Conservation (phyloP, 1,284 basidiomycete genomes). For the Ganoderma resinaceum region DNA sequence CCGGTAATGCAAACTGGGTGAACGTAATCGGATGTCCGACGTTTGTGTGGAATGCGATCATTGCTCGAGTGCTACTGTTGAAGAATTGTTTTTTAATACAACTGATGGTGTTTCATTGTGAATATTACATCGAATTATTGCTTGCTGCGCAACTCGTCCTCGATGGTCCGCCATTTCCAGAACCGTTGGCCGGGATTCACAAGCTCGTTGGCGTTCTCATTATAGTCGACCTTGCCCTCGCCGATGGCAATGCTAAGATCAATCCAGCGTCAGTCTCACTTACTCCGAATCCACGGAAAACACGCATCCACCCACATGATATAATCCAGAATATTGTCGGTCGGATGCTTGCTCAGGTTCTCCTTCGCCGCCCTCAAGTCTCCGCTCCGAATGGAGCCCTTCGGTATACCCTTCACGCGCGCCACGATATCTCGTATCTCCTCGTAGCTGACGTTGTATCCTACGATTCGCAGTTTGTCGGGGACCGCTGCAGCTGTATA, state of each 20-base stretch:
- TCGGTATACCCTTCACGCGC: constrained; percentile 23
- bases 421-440: constrained; percentile 29
- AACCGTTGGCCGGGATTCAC: constrained; percentile 35
- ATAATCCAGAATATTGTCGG: constrained; percentile 17
- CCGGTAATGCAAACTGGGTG: neutral
- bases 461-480: constrained; percentile 33
- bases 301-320: constrained; percentile 19
- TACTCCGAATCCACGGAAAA: neutral
- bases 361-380: constrained; percentile 26
- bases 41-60: neutral
- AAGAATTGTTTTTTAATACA: neutral
- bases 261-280: neutral
- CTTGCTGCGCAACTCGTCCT: constrained; percentile 16
- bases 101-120: neutral
- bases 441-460: constrained; percentile 27
- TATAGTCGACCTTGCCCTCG: constrained; percentile 17
- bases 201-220: constrained; percentile 36
- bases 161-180: constrained; percentile 39
- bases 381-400: constrained; percentile 22
- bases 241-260: neutral
- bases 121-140: neutral
- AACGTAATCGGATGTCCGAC: neutral
- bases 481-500: constrained; percentile 31
- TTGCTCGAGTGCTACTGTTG: neutral
- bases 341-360: constrained; percentile 24